These are phyloP conservation scores for Apiospora arundinis DNA, from an alignment of 2,329 filamentous ascomycete species.

Conservation along the genomic window DNA sequence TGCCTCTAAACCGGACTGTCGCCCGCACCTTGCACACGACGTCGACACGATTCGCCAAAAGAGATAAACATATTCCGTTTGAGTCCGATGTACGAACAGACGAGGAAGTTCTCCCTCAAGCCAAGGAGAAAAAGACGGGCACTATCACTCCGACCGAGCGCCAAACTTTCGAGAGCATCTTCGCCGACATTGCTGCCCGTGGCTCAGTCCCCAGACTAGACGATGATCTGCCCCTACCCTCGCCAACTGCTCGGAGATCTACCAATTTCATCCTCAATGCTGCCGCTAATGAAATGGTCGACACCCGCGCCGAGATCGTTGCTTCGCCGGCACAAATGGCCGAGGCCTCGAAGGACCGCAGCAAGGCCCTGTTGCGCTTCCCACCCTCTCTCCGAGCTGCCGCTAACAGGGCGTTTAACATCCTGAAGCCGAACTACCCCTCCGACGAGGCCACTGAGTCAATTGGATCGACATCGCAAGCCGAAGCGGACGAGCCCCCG, in stretches of 20 bases:
- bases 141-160: constrained; percentile 65
- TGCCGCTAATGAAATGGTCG: constrained; percentile 34
- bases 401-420: constrained; percentile 46
- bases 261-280: constrained; percentile 39
- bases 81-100: constrained; percentile 47
- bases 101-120: constrained; percentile 28
- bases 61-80: constrained; percentile 56
- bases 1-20: background rate
- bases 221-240: constrained; percentile 25
- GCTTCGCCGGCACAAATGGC: constrained; percentile 27
- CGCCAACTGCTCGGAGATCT: constrained; percentile 28
- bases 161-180: constrained; percentile 58
- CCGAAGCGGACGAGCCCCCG: constrained; percentile 33
- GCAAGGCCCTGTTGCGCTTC: constrained; percentile 46
- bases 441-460: background rate
- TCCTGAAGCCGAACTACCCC: constrained; percentile 34
- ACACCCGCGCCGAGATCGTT: constrained; percentile 30
- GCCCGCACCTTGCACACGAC: constrained; percentile 3
- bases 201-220: constrained; percentile 33
- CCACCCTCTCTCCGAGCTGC: constrained; percentile 48
- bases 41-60: constrained; percentile 24
- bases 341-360: constrained; percentile 39
- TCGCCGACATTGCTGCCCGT: constrained; percentile 60
- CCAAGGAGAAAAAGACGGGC: constrained; percentile 32
- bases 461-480: background rate